Conservation (phyloP, 495 filamentous ascomycete species). For the Aspergillus ellipticus region DNA sequence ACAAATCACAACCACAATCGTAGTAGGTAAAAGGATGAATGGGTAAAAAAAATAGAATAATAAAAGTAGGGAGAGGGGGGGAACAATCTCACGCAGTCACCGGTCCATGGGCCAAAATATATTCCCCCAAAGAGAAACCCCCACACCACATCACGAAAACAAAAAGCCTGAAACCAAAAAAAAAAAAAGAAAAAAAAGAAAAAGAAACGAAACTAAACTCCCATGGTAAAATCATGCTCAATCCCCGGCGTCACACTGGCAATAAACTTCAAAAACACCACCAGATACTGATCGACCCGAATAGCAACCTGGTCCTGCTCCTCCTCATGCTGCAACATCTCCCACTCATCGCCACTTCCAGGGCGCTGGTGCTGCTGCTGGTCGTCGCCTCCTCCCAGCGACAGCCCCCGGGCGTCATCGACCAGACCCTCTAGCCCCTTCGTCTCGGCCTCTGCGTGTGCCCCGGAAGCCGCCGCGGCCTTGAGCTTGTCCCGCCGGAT, state of each 20-base stretch:
- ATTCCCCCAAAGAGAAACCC: no score
- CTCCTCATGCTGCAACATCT: slow-evolving; percentile 60
- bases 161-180: not conserved
- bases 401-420: slow-evolving; percentile 52
- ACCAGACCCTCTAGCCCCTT: slow-evolving; percentile 62
- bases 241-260: slow-evolving; percentile 95
- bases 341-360: slow-evolving; percentile 79
- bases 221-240: slow-evolving; percentile 98
- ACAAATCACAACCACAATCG: not conserved
- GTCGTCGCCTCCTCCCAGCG: slow-evolving; percentile 30
- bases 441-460: slow-evolving; percentile 35
- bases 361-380: no score
- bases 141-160: not conserved
- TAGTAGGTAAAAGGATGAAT: not conserved
- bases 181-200: not conserved
- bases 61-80: no score
- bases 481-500: slow-evolving; percentile 77
- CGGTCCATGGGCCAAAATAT: no score
- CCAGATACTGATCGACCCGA: slow-evolving; percentile 93
- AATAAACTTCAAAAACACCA: slow-evolving; percentile 98
- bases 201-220: slow-evolving; percentile 55
- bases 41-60: no score
- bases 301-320: slow-evolving; percentile 84
- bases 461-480: slow-evolving; percentile 14
- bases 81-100: no score